phyloP scores from a whole-genome alignment of 192 early-diverging fungal species.

The Podila epicladia region DNA sequence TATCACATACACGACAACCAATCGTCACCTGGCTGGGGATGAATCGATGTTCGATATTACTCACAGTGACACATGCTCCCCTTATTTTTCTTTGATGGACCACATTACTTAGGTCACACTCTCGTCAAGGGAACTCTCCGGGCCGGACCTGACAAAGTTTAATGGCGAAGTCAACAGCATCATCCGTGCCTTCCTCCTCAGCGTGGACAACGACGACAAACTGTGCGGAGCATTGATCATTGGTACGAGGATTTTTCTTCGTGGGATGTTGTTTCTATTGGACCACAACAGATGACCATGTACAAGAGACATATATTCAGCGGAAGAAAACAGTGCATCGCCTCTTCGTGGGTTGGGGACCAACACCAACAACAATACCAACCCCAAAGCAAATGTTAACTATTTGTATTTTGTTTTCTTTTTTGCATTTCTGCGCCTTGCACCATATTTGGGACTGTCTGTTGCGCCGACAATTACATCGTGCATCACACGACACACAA shows the following conservation, averaged over 20 bases:
- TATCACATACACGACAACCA: background rate
- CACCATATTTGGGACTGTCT: background rate
- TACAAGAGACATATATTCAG: too few relatives aligned
- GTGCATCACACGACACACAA: background rate
- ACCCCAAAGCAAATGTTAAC: background rate
- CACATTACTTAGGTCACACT: constrained; percentile 22
- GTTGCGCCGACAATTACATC: background rate
- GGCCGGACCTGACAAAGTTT: constrained; percentile 75
- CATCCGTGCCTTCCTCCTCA: constrained; percentile 80
- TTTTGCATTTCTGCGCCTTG: background rate
- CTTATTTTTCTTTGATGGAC: background rate
- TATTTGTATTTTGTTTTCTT: background rate
- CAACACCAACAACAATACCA: too few relatives aligned
- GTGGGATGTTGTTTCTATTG: background rate
- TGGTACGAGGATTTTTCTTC: constrained; percentile 57
- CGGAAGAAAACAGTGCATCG: too few relatives aligned
- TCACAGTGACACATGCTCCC: background rate
- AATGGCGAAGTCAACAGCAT: constrained; percentile 79
- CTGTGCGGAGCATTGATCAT: constrained; percentile 82
- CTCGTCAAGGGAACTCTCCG: constrained; percentile 68
- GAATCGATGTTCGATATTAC: background rate
- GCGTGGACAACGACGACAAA: constrained; percentile 77
- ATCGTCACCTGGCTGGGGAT: background rate
- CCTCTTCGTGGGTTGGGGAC: too few relatives aligned
- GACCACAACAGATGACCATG: too few relatives aligned